A percentile compares a stretch with the other conserved stretches of the same genome.
Evolutionary conservation across 495 filamentous ascomycete species (phyloP).

Genomic region (Daldinia loculata): DNA sequence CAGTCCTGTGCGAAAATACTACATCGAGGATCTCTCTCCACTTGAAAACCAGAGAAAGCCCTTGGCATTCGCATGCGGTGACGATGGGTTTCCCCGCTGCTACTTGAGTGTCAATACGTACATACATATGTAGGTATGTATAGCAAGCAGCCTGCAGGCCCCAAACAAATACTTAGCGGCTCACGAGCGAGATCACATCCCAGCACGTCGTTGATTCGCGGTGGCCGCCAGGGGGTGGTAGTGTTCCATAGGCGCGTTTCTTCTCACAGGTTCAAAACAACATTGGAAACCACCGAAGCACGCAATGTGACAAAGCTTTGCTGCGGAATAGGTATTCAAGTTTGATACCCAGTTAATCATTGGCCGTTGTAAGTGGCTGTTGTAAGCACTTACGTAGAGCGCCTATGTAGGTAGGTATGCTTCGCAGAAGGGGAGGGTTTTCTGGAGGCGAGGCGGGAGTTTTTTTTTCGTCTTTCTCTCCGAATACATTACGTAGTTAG

Average conservation of each 20-base stretch:
- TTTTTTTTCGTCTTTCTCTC: constrained; percentile 31
- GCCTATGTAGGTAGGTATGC: neutral
- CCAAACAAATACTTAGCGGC: constrained; percentile 40
- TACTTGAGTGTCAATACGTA: neutral
- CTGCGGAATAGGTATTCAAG: constrained; percentile 28
- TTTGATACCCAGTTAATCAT: constrained; percentile 12
- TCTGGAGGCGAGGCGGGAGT: constrained; percentile 19
- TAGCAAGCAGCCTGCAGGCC: constrained; percentile 20
- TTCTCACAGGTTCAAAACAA: constrained; percentile 43
- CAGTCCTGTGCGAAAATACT: constrained; percentile 10
- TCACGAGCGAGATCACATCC: constrained; percentile 40
- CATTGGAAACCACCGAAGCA: constrained; percentile 36
- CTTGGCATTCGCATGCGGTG: constrained; percentile 37
- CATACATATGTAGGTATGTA: neutral
- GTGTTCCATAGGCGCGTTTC: constrained; percentile 32
- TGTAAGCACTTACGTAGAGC: too few species aligned
- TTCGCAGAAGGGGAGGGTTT: neutral
- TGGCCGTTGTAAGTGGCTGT: constrained; percentile 15
- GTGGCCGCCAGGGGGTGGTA: constrained; percentile 4
- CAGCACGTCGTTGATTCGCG: constrained; percentile 38
- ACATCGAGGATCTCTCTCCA: constrained; percentile 25
- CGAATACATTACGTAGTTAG: constrained; percentile 2
- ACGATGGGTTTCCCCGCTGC: constrained; percentile 33
- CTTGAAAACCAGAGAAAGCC: constrained; percentile 14
- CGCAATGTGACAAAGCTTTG: constrained; percentile 34